These are phyloP conservation scores for Hypseocharis bilobata DNA, from an alignment of 441 rosid species.

Conservation along the genomic window DNA sequence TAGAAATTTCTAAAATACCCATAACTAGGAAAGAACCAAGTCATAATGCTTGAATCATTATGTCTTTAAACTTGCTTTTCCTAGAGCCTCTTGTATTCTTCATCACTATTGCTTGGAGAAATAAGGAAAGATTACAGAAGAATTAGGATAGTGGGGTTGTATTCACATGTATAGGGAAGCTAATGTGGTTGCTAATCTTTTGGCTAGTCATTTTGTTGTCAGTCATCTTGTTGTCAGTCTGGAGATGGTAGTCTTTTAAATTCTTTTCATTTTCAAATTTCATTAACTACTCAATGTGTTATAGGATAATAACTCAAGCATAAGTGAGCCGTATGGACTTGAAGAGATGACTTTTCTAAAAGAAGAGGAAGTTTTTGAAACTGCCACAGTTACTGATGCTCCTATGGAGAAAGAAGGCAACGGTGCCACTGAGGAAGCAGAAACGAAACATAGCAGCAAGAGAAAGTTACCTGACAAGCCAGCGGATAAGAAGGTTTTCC, in stretches of 20 bases:
- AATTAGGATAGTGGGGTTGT: too few relatives aligned
- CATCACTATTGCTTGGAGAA: neutral
- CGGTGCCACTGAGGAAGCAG: conserved; percentile 32
- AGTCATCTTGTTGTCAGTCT: neutral
- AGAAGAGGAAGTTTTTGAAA: conserved; percentile 69
- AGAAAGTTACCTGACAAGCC: conserved; percentile 52
- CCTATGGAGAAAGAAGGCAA: conserved; percentile 34
- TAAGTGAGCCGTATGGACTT: conserved; percentile 38
- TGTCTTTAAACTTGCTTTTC: too few relatives aligned
- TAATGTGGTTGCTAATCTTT: neutral
- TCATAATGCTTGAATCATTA: too few relatives aligned
- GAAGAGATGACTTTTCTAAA: conserved; percentile 76
- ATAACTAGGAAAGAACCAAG: too few relatives aligned
- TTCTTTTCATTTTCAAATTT: neutral
- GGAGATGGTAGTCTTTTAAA: neutral
- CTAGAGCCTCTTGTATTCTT: too few relatives aligned
- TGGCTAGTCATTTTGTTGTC: neutral
- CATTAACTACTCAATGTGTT: conserved; percentile 4
- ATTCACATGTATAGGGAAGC: neutral
- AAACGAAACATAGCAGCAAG: conserved; percentile 43
- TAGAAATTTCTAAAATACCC: too few relatives aligned
- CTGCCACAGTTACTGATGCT: conserved; percentile 28
- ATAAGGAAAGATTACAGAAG: neutral
- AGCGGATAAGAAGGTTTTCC: conserved; percentile 47
- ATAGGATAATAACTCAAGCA: conserved; percentile 40